Base-by-base conservation (phyloP, 2,329 filamentous ascomycete species). In the Malbranchea cinnamomea region DNA sequence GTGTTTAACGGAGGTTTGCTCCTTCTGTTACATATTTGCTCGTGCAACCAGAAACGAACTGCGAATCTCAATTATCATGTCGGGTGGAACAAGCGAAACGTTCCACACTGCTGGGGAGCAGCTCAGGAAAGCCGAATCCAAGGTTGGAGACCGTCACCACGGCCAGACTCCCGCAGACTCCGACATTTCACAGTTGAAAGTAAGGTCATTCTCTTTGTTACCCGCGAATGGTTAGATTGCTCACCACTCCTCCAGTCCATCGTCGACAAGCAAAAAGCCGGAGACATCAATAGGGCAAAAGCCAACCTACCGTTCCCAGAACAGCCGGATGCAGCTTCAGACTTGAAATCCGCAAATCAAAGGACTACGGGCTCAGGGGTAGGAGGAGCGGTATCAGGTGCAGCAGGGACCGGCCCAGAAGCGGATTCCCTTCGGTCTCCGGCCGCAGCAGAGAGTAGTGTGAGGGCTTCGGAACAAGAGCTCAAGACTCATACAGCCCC, bases 221-320 rank as follows among this genome's bases (percentile, higher is more conserved):
- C 9, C 19, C 17, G 23, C 8, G 14, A 5, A 21, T 11, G n/a
- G n/a, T n/a, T n/a, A n/a, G n/a, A n/a, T n/a, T n/a, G n/a, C n/a
- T n/a, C n/a, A n/a, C n/a, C n/a, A n/a, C n/a, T n/a, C n/a, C n/a
- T n/a, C 14, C 31, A 60, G 54, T 57, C 50, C 22, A 39, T 56
- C 17, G 40, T 57, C 44, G 53, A 55, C 34, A 51, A 54, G 18
- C 53, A 54, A 42, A 81, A 80, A 54, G 50, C 61, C 40, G 61
- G 76, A 32, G 61, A 77, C 53, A 77, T 85, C 48, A 68, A 74
- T 30, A 57, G 78, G 53, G 65, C 65, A 46, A 66, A 76, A 57
- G 58, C 73, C 52, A 82, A 83, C 56, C 73, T 91, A 18, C 78
- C 79, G 30, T 70, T 85, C 29, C 82, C 81, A 11, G 79, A 87